These are phyloP conservation scores for Tricladium varicosporioides DNA, from an alignment of 2,329 filamentous ascomycete species.

Conservation along the genomic window DNA sequence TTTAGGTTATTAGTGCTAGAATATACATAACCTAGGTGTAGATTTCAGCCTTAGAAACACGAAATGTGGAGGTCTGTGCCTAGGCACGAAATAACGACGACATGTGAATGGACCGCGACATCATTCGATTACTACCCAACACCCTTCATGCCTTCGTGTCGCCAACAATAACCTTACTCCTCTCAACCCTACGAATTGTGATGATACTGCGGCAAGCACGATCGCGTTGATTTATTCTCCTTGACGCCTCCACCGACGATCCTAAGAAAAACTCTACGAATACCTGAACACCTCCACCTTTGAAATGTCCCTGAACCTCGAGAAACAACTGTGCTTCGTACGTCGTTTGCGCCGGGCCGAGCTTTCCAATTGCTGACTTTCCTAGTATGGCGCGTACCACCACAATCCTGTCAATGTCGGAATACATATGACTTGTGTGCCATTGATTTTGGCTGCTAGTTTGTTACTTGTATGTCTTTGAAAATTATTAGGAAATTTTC, in stretches of 20 bases:
- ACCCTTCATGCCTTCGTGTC: not conserved
- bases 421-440: conserved; percentile 80
- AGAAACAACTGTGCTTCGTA: conserved; percentile 82
- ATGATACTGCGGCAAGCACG: conserved; percentile 19
- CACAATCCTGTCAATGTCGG: conserved; percentile 72
- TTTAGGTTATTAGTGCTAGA: conserved; percentile 14
- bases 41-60: not conserved
- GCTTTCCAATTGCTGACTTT: conserved; percentile 13
- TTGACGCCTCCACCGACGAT: not conserved
- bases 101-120: conserved; percentile 2
- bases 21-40: conserved; percentile 7
- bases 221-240: conserved; percentile 9
- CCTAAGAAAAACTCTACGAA: conserved; percentile 10
- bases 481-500: not conserved
- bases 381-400: conserved; percentile 81
- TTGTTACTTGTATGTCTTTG: conserved; percentile 63
- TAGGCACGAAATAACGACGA: conserved; percentile 9
- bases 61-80: not conserved
- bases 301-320: conserved; percentile 69
- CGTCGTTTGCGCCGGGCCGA: conserved; percentile 35
- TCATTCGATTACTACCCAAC: not conserved
- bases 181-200: not conserved
- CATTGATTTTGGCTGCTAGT: conserved; percentile 67
- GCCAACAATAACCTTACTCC: not conserved
- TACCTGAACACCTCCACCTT: not conserved